A percentile compares a stretch with the other conserved stretches of the same genome.
Conservation (phyloP, 2,329 filamentous ascomycete species). For the Aspergillus sp. region DNA sequence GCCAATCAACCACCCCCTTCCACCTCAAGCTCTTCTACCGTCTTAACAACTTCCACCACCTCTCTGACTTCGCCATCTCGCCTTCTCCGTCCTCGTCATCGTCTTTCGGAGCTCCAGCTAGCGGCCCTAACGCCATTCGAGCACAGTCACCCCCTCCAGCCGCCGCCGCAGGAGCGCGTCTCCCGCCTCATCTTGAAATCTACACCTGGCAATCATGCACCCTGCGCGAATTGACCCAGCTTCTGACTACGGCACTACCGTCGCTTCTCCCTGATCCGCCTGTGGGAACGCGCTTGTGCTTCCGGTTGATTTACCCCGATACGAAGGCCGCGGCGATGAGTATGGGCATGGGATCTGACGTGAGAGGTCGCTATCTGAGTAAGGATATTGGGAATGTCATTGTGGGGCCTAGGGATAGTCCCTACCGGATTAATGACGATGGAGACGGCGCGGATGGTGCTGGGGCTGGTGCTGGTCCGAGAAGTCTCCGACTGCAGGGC, state of each 20-base stretch:
- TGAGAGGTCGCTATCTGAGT: constrained; percentile 57
- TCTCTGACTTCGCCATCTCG: constrained; percentile 33
- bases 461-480: constrained; percentile 10
- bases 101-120: constrained; percentile 16
- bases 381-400: constrained; percentile 80
- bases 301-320: constrained; percentile 79
- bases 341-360: constrained; percentile 15
- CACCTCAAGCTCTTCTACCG: constrained; percentile 79
- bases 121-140: constrained; percentile 36
- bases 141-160: constrained; percentile 46
- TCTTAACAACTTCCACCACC: constrained; percentile 59
- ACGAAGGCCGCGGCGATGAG: constrained; percentile 41
- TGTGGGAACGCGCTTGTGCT: constrained; percentile 76
- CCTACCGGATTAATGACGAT: constrained; percentile 20
- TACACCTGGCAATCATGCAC: constrained; percentile 82
- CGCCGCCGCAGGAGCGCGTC: constrained; percentile 37
- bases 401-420: constrained; percentile 45
- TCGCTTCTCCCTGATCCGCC: constrained; percentile 62
- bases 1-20: constrained; percentile 68
- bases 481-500: constrained; percentile 38
- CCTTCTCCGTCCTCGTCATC: constrained; percentile 15
- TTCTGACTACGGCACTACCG: constrained; percentile 62
- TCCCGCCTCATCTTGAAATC: constrained; percentile 64
- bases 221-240: constrained; percentile 68
- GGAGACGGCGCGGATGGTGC: constrained; percentile 29